Evolutionary conservation across 352 stramenopile genomes (phyloP), one percentile per base, ranked within the genome.

Genomic region (Phytophthora cactorum): DNA sequence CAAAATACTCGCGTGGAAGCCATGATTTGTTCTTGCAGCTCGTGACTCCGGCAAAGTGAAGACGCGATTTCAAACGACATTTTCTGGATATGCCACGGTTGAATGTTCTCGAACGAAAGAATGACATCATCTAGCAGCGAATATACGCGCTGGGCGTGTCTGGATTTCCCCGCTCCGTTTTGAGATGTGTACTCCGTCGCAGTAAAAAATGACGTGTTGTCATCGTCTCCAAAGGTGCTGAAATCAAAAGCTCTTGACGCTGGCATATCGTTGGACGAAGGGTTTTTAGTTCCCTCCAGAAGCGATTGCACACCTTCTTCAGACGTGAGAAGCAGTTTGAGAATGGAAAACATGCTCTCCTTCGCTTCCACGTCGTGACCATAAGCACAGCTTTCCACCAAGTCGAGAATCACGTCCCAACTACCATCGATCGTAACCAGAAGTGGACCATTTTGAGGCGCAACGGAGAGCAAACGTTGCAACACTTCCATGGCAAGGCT

Each of bases 11-110:
- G 76, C 5, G 84, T 92, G 17, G 74, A 81, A 27, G 70, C 54
- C 38, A 92, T 78, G 12, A 94, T 84, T 66, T 92, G 79, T 17
- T 88, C 65, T 57, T 91, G 86, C 0, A 94, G 64, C 5, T 74
- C 71, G 12, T 41, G 65, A 38, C 75, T 88, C 10, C 70, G 68
- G 46, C 84, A 92, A 31, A 94, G 68, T n/a, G 84, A 81, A 27
- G 81, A 79, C 29, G 89, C 84, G 39, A 92, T 89, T 29, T 88
- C 84, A 65, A 91, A 94, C 10, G 86, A 86, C 31, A 89, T 66
- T 44, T 90, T 89, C 28, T 93, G 86, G 15, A 92, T 84, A 49
- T 89, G 81, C 82, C 82, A 92, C 22, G 82, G 79, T 63, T 92
- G 86, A n/a, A 90, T 89, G 15, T 87, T 86, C 52, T 91, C 82